Conservation (phyloP, 768 basidiomycete genomes). For the Mycena galopus region DNA sequence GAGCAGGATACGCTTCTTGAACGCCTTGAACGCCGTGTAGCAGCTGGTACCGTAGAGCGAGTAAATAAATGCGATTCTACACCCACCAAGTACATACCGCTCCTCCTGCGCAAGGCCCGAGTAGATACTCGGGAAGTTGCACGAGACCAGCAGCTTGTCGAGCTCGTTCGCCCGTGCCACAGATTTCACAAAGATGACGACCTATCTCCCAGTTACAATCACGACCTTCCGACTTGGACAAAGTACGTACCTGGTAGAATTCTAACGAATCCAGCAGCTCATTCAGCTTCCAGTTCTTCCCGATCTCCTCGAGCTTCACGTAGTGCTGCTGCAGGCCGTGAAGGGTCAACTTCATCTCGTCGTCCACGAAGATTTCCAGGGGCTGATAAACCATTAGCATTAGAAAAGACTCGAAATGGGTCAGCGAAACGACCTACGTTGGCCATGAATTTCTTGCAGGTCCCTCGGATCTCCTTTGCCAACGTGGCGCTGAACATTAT, state of each 20-base stretch:
- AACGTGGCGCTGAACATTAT: constrained; percentile 99
- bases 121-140: constrained; percentile 99
- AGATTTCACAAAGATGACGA: constrained; percentile 99
- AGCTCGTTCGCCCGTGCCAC: constrained; percentile 96
- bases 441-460: constrained; percentile 99
- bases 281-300: constrained; percentile 97
- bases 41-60: constrained; percentile 78
- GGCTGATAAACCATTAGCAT: constrained; percentile 67
- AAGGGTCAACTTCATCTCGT: constrained; percentile 97
- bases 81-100: constrained; percentile 70
- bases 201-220: constrained; percentile 62
- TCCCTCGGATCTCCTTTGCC: constrained; percentile 95
- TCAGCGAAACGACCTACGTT: constrained; percentile 72
- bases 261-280: constrained; percentile 95
- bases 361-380: constrained; percentile 98
- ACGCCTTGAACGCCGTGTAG: constrained; percentile 98
- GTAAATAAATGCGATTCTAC: neutral
- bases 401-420: neutral
- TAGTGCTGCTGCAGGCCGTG: constrained; percentile 99
- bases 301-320: constrained; percentile 94
- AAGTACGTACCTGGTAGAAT: constrained; percentile 88
- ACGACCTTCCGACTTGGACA: neutral
- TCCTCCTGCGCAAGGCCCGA: constrained; percentile 96
- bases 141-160: constrained; percentile 94
- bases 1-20: constrained; percentile 99